phyloP scores from a whole-genome alignment of 768 basidiomycete species.

The Mycena belliarum region DNA sequence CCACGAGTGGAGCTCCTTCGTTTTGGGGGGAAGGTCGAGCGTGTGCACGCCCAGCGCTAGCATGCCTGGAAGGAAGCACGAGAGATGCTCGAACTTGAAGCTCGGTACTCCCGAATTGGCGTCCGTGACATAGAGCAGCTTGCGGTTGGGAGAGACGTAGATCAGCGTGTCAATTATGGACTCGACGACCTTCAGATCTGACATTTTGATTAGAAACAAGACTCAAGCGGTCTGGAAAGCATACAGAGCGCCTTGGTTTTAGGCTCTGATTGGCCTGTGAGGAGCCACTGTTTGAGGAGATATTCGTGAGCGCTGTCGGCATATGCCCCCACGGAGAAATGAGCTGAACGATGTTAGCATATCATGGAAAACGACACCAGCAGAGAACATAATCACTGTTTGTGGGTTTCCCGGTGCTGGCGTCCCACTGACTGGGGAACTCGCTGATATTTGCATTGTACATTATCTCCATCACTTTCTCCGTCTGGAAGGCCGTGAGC shows the following conservation, averaged over 20 bases:
- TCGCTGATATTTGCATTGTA: conserved; percentile 49
- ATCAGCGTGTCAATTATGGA: conserved; percentile 60
- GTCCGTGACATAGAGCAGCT: conserved; percentile 68
- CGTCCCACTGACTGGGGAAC: conserved; percentile 56
- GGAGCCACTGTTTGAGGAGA: conserved; percentile 63
- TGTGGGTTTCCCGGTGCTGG: conserved; percentile 42
- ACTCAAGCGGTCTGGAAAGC: conserved; percentile 19
- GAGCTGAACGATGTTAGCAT: conserved; percentile 27
- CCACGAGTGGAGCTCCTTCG: conserved; percentile 52
- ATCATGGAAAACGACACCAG: background rate
- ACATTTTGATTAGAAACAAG: background rate
- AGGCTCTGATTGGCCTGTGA: conserved; percentile 46
- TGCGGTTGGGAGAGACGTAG: conserved; percentile 55
- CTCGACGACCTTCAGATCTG: conserved; percentile 49
- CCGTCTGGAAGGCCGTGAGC: conserved; percentile 42
- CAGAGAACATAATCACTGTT: conserved; percentile 38
- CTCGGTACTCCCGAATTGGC: conserved; percentile 33
- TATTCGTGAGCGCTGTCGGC: conserved; percentile 72
- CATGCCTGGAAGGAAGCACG: conserved; percentile 69
- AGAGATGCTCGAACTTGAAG: conserved; percentile 62
- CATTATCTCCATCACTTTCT: conserved; percentile 49
- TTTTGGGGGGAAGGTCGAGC: conserved; percentile 37
- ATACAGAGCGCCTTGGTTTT: conserved; percentile 54
- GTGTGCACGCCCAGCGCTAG: conserved; percentile 62
- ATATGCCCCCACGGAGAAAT: conserved; percentile 55